Percentiles rank a stretch among this genome's conserved stretches.
Evolutionary conservation across 768 basidiomycete genomes (phyloP).

Genomic region (Mrakia frigida): DNA sequence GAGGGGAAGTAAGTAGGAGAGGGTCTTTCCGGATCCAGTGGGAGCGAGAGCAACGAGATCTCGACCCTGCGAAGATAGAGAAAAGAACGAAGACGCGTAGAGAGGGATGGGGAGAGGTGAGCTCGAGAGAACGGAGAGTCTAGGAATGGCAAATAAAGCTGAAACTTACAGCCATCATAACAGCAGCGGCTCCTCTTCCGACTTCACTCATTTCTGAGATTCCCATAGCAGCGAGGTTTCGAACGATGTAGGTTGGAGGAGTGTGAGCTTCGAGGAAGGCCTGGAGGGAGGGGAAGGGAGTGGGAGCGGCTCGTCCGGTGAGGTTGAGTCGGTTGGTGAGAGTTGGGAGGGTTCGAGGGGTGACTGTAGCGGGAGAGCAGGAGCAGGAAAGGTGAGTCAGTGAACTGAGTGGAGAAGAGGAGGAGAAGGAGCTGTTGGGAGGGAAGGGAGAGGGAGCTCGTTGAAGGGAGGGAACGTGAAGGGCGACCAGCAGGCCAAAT

Average conservation of each 20-base stretch:
- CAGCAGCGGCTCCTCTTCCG: conserved; percentile 72
- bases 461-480: too few relatives aligned
- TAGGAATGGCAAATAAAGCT: conserved; percentile 46
- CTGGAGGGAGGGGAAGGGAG: conserved; percentile 56
- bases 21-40: conserved; percentile 94
- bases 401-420: background rate
- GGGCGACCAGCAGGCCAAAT: too few relatives aligned
- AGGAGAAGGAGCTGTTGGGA: conserved; percentile 1
- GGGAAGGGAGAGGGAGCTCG: too few relatives aligned
- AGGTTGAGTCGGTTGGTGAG: conserved; percentile 58
- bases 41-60: conserved; percentile 94
- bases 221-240: conserved; percentile 59
- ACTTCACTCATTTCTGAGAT: conserved; percentile 71
- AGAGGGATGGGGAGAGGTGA: background rate
- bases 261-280: conserved; percentile 57
- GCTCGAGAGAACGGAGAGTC: background rate
- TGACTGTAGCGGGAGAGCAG: background rate
- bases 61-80: conserved; percentile 48
- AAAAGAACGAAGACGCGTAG: conserved; percentile 32
- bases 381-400: background rate
- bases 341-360: conserved; percentile 44
- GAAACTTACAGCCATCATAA: conserved; percentile 63
- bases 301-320: conserved; percentile 68
- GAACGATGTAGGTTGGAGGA: conserved; percentile 57
- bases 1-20: conserved; percentile 82